A percentile compares a stretch with the other conserved stretches of the same genome.
phyloP scores from a whole-genome alignment of 805 yeast genomes.

The Lachancea thermotolerans region DNA sequence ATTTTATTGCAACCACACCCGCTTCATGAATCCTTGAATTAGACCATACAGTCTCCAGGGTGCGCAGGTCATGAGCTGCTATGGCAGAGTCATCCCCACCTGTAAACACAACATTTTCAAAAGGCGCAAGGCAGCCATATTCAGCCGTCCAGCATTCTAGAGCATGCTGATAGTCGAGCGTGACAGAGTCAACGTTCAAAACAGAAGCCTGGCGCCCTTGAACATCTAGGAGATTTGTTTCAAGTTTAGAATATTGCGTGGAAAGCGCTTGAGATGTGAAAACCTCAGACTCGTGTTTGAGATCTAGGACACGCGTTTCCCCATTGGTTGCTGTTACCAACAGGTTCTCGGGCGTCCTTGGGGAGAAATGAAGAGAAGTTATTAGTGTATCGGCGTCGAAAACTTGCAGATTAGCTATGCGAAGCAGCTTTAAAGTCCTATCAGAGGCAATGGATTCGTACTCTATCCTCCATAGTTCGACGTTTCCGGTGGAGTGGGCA shows the following conservation, averaged over 20 bases:
- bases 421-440: slow-evolving; percentile 11
- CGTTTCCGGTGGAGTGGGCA: slow-evolving; percentile 76
- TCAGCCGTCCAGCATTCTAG: slow-evolving; percentile 88
- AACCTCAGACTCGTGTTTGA: neutral
- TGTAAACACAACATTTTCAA: slow-evolving; percentile 56
- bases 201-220: slow-evolving; percentile 11
- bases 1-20: slow-evolving; percentile 79
- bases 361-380: slow-evolving; percentile 59
- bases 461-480: slow-evolving; percentile 53
- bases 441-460: slow-evolving; percentile 9
- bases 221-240: slow-evolving; percentile 9
- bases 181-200: neutral
- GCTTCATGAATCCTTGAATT: slow-evolving; percentile 69
- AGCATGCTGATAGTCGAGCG: slow-evolving; percentile 43
- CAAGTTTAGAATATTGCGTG: slow-evolving; percentile 7
- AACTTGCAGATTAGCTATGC: slow-evolving; percentile 35
- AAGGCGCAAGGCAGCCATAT: slow-evolving; percentile 50
- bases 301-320: slow-evolving; percentile 34
- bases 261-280: slow-evolving; percentile 4
- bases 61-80: slow-evolving; percentile 63
- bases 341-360: slow-evolving; percentile 33
- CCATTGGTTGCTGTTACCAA: slow-evolving; percentile 68
- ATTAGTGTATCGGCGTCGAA: slow-evolving; percentile 47
- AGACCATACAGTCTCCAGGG: slow-evolving; percentile 27
- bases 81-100: slow-evolving; percentile 88